Evolutionary conservation across 2,329 filamentous ascomycete genomes (phyloP).

Genomic region (Alternaria longipes): DNA sequence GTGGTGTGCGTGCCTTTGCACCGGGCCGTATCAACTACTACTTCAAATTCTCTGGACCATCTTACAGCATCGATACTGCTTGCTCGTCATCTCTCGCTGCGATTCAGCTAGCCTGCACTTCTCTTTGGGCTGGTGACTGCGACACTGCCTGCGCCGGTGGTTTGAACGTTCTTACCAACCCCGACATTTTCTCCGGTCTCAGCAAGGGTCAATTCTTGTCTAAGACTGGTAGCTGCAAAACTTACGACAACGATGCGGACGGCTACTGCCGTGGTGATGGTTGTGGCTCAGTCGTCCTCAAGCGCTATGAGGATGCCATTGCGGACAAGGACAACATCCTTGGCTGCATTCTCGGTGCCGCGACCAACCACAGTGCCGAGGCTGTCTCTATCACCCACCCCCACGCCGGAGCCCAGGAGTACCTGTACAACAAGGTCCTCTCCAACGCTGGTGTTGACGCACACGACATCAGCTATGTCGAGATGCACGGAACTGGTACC

Average conservation of each 20-base stretch:
- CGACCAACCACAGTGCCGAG: slow-evolving; percentile 84
- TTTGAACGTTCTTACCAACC: slow-evolving; percentile 80
- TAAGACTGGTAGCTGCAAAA: slow-evolving; percentile 79
- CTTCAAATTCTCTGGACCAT: slow-evolving; percentile 79
- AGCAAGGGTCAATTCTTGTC: slow-evolving; percentile 81
- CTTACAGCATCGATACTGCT: slow-evolving; percentile 78
- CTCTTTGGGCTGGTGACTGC: slow-evolving; percentile 78
- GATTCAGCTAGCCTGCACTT: slow-evolving; percentile 75
- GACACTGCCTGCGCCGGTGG: slow-evolving; percentile 85
- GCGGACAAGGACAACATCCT: slow-evolving; percentile 76
- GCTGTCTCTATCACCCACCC: slow-evolving; percentile 86
- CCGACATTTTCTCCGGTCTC: slow-evolving; percentile 79
- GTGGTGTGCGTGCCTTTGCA: slow-evolving; percentile 68
- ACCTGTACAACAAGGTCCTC: slow-evolving; percentile 74
- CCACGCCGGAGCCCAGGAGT: slow-evolving; percentile 78
- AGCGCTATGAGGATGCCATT: slow-evolving; percentile 80
- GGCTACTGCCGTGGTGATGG: slow-evolving; percentile 85
- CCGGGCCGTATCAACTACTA: slow-evolving; percentile 77
- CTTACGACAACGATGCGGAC: slow-evolving; percentile 81
- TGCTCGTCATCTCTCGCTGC: slow-evolving; percentile 79
- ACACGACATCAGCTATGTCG: slow-evolving; percentile 80
- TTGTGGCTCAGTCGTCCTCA: slow-evolving; percentile 77
- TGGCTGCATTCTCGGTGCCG: slow-evolving; percentile 77
- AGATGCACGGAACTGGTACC: slow-evolving; percentile 90
- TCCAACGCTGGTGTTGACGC: slow-evolving; percentile 78